A percentile compares a stretch with the other conserved stretches of the same genome.
Conservation (phyloP, 1,284 basidiomycete genomes). For the Melampsora larici-populina region DNA sequence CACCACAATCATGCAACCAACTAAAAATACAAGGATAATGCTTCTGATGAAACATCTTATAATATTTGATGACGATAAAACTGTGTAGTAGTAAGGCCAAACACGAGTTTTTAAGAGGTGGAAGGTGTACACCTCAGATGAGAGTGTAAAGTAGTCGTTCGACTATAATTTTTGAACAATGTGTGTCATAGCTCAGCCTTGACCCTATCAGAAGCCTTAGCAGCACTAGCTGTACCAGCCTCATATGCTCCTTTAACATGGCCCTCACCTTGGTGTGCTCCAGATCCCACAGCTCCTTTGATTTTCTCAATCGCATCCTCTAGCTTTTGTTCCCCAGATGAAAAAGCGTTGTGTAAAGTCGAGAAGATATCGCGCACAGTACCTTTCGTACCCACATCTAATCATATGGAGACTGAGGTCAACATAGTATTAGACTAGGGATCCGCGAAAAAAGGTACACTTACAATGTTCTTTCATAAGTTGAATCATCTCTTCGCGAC, state of each 20-base stretch:
- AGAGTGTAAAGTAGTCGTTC: not conserved
- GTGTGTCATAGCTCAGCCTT: conserved; percentile 3
- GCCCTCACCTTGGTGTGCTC: conserved; percentile 6
- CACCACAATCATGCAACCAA: too few relatives aligned
- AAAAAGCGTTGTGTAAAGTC: conserved; percentile 35
- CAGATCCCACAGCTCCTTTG: conserved; percentile 48
- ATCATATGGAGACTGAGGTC: conserved; percentile 44
- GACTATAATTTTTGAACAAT: not conserved
- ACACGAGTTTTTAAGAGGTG: too few relatives aligned
- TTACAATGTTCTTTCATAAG: conserved; percentile 65
- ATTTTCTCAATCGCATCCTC: conserved; percentile 48
- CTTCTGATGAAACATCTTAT: too few relatives aligned
- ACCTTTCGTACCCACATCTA: conserved; percentile 44
- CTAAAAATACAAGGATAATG: too few relatives aligned
- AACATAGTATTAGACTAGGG: conserved; percentile 47
- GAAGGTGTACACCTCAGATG: not conserved
- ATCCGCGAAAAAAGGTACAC: not conserved
- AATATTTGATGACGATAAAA: too few relatives aligned
- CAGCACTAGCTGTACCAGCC: conserved; percentile 3
- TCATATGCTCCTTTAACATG: conserved; percentile 5
- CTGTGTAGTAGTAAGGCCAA: too few relatives aligned
- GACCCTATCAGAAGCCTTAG: not conserved
- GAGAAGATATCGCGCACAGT: conserved; percentile 45
- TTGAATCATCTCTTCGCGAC: conserved; percentile 68
- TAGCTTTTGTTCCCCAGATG: conserved; percentile 46